These are phyloP conservation scores for Chrysanthemum seticuspe DNA, from an alignment of 129 eudicot genomes.

Conservation along the genomic window DNA sequence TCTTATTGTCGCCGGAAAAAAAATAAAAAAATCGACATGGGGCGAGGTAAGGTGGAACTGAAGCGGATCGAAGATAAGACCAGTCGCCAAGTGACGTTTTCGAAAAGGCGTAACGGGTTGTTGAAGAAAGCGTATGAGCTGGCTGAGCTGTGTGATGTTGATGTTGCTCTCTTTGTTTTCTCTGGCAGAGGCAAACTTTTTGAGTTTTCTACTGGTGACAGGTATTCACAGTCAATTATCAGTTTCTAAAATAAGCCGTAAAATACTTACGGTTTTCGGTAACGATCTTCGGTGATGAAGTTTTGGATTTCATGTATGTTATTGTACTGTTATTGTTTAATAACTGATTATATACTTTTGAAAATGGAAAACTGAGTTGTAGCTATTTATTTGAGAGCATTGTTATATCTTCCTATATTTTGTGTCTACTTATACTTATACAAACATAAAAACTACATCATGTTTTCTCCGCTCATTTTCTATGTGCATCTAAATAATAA, in stretches of 20 bases:
- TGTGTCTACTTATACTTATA: too few species aligned
- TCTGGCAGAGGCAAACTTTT: slow-evolving; percentile 23
- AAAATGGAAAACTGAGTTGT: too few species aligned
- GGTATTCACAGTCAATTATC: slow-evolving; percentile 20
- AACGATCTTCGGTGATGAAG: too few species aligned
- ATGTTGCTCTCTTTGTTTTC: slow-evolving; percentile 30
- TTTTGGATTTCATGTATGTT: too few species aligned
- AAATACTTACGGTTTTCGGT: too few species aligned
- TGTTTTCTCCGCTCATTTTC: too few species aligned
- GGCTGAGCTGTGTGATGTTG: slow-evolving; percentile 34
- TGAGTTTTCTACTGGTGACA: slow-evolving; percentile 34
- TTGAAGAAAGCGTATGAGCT: slow-evolving; percentile 35
- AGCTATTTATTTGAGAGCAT: too few species aligned
- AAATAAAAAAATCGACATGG: slow-evolving; percentile 10
- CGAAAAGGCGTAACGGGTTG: slow-evolving; percentile 40
- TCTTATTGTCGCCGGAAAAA: slow-evolving; percentile 7
- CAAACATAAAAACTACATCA: too few species aligned
- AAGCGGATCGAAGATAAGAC: slow-evolving; percentile 37
- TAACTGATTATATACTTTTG: too few species aligned
- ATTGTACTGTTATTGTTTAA: too few species aligned
- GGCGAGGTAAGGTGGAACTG: slow-evolving; percentile 30
- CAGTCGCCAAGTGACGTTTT: slow-evolving; percentile 34
- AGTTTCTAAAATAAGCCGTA: background rate
- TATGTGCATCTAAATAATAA: too few species aligned
- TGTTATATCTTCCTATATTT: too few species aligned